Conservation (phyloP, 495 filamentous ascomycete species). For the Immersiella caudata region DNA sequence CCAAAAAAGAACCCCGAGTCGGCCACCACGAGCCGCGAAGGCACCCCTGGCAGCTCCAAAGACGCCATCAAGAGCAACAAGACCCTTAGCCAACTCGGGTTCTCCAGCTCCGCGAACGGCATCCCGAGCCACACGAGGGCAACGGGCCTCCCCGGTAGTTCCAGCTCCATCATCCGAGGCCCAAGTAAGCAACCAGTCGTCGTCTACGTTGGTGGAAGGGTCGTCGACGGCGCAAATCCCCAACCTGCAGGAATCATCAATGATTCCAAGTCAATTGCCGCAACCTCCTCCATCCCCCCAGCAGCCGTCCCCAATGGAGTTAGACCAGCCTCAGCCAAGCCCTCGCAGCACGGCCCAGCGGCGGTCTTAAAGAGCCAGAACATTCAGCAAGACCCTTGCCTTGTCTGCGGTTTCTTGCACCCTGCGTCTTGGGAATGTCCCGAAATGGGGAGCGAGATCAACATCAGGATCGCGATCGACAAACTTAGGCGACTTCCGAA, state of each 20-base stretch:
- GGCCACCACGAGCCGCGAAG: not conserved
- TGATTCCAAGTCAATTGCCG: too few relatives aligned
- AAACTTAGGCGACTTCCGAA: conserved; percentile 12
- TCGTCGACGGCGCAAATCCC: too few relatives aligned
- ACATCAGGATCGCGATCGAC: conserved; percentile 34
- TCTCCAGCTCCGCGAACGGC: not conserved
- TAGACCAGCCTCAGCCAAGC: not conserved
- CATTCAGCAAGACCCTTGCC: conserved; percentile 29
- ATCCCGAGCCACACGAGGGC: not conserved
- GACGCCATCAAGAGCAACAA: not conserved
- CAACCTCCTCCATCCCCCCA: not conserved
- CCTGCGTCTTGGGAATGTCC: conserved; percentile 33
- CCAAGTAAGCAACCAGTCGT: too few relatives aligned
- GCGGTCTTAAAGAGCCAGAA: conserved; percentile 15
- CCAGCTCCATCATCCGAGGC: too few relatives aligned
- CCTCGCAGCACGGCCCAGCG: not conserved
- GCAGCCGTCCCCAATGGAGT: not conserved
- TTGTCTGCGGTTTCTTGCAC: conserved; percentile 39
- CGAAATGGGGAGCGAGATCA: conserved; percentile 36
- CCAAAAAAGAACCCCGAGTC: not conserved
- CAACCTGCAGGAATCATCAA: too few relatives aligned
- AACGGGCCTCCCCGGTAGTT: too few relatives aligned
- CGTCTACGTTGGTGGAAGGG: too few relatives aligned
- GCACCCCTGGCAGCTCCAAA: not conserved
- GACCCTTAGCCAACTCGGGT: too few relatives aligned